These are phyloP conservation scores for Eucalyptus erythrocorys DNA, from an alignment of 345 rosid species.

Conservation along the genomic window DNA sequence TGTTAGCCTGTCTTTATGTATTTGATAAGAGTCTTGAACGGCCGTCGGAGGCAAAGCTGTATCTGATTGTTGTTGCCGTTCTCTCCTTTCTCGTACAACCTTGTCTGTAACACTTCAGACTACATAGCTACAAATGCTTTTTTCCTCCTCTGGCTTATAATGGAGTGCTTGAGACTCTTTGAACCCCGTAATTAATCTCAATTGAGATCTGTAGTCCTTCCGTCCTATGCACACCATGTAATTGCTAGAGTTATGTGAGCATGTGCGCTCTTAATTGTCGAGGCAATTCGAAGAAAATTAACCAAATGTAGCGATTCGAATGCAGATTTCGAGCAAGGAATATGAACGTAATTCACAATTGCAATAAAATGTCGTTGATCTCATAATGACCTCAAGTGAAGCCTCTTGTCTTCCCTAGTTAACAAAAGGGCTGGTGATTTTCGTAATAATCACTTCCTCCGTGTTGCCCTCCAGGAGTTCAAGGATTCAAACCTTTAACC, in stretches of 20 bases:
- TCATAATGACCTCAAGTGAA: not conserved
- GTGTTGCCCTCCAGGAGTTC: fast-evolving
- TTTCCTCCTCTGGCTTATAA: not conserved
- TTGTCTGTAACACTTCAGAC: not conserved
- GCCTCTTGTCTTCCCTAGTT: not conserved
- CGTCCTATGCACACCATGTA: not conserved
- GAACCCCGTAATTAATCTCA: not conserved
- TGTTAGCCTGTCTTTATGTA: not conserved
- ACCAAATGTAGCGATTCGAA: not conserved
- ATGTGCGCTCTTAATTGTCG: not conserved
- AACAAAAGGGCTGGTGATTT: not conserved
- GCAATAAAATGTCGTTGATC: not conserved
- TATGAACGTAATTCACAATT: not conserved
- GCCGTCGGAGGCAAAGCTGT: not conserved
- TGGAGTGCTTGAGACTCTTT: not conserved
- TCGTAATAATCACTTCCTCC: not conserved
- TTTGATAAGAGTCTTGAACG: not conserved
- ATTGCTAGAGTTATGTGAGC: not conserved
- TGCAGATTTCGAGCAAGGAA: not conserved
- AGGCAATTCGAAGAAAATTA: not conserved
- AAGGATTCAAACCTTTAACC: not conserved
- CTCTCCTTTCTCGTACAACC: not conserved
- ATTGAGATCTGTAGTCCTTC: not conserved
- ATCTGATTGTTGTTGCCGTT: not conserved
- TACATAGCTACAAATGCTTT: not conserved